These are phyloP conservation scores for Prunus mume DNA, from an alignment of 306 rosid species.

Conservation along the genomic window DNA sequence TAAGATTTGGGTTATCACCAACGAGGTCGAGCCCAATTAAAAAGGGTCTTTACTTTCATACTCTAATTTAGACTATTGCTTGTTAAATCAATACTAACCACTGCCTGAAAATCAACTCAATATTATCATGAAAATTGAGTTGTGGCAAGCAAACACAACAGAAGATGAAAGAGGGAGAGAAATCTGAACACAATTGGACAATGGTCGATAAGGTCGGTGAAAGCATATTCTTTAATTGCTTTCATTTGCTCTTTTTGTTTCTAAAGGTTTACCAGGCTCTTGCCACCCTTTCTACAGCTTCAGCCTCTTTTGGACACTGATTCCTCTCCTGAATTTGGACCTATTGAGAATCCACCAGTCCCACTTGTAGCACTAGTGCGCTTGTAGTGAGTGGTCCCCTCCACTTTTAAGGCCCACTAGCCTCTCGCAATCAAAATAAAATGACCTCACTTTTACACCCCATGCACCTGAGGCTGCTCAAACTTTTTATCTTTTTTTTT, in stretches of 20 bases:
- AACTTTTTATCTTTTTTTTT: neutral
- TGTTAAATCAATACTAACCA: neutral
- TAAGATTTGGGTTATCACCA: no score
- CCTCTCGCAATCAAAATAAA: neutral
- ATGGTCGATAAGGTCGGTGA: conserved; percentile 35
- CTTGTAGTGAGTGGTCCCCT: conserved; percentile 3
- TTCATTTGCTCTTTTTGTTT: neutral
- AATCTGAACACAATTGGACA: conserved; percentile 27
- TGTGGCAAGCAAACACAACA: neutral
- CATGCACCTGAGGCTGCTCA: neutral
- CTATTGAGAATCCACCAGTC: conserved; percentile 1
- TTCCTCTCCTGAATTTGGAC: neutral
- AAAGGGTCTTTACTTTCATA: no score
- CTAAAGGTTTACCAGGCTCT: neutral
- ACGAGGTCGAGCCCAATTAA: no score
- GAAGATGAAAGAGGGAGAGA: conserved; percentile 24
- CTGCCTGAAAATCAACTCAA: neutral
- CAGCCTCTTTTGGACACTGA: neutral
- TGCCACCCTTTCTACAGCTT: neutral
- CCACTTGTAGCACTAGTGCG: conserved; percentile 22
- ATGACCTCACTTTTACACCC: no score
- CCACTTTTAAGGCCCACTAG: conserved; percentile 1
- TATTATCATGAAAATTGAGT: neutral
- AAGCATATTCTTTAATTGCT: conserved; percentile 14
- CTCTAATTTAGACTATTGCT: no score